A percentile compares a stretch with the other conserved stretches of the same genome.
These are phyloP conservation scores for Hypsizygus marmoreus DNA, from an alignment of 768 basidiomycete genomes.

Conservation along the genomic window DNA sequence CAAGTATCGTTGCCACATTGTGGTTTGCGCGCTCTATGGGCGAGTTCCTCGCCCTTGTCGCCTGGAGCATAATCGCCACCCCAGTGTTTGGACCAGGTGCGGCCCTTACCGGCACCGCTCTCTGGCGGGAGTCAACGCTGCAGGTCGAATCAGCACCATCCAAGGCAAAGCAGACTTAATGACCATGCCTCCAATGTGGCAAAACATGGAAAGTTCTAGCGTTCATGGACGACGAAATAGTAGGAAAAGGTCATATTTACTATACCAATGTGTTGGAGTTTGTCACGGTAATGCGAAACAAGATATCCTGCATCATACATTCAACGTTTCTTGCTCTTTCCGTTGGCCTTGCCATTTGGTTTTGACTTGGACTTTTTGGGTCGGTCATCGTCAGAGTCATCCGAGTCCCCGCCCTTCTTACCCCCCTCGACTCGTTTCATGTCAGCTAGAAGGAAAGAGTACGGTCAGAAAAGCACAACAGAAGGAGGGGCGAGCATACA, in stretches of 20 bases:
- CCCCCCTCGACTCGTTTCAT: conserved; percentile 46
- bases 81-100: conserved; percentile 53
- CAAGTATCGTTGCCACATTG: conserved; percentile 45
- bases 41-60: conserved; percentile 34
- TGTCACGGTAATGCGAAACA: too few relatives aligned
- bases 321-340: conserved; percentile 36
- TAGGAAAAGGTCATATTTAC: conserved; percentile 2
- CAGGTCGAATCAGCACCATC: neutral
- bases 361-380: conserved; percentile 48
- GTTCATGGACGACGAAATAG: neutral
- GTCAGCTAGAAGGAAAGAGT: conserved; percentile 42
- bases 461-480: conserved; percentile 16
- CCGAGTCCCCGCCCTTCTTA: conserved; percentile 46
- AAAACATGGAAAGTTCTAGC: too few relatives aligned
- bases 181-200: too few relatives aligned
- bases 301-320: neutral
- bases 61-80: conserved; percentile 46
- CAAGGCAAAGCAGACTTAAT: conserved; percentile 7
- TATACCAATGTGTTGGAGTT: too few relatives aligned
- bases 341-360: conserved; percentile 36
- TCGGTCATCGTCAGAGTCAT: conserved; percentile 52
- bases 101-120: conserved; percentile 44
- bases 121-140: conserved; percentile 47
- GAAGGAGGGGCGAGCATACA: conserved; percentile 43
- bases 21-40: conserved; percentile 44